Evolutionary conservation across 208 protist genomes (phyloP), one percentile per base, ranked within the genome.

Genomic region (Endotrypanum monterogeii): DNA sequence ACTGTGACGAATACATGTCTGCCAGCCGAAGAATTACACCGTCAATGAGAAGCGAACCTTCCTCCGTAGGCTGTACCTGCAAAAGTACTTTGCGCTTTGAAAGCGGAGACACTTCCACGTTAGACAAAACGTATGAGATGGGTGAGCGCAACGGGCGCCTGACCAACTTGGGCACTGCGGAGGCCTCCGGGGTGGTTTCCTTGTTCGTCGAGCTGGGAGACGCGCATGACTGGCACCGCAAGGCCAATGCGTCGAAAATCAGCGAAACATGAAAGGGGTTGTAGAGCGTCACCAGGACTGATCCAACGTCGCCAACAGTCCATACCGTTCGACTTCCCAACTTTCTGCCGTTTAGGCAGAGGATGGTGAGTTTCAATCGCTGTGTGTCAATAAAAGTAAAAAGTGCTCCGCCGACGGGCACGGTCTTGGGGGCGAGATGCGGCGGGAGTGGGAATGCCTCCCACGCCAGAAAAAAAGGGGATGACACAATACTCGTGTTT

Each of bases 361-460:
- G 77, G 5, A 94, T 74, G 25, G 93, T 97, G 73, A 95, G 84
- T 71, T 94, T 94, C 30, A 96, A 82, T 32, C 89, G 82, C 57
- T 87, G 83, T 4, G 83, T 94, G 80, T 97, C 91, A 74, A 97
- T 97, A 74, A 94, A 97, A 58, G 93, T 97, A 76, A 97, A 97
- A 58, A 94, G 67, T 16, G 93, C 83, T 7, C 93, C 93, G 50
- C 91, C 85, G 25, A 97, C 77, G 0, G 91, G 78, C 37, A 96
- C 83, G 50, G 89, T 96, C 75, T 93, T 90, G 25, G 93, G 93
- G 9, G 87, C 84, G 16, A 97, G 77, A 68, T 95, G 88, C 12
- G 89, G 65, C 35, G 93, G 90, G 12, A 97, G 84, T 37, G 91
- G 72, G 14, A 95, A 74, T 23, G 87, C 87, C 66, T 97, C 85